A percentile compares a stretch with the other conserved stretches of the same genome.
phyloP scores from a whole-genome alignment of 331 rosid species.

The Cydonia oblonga region DNA sequence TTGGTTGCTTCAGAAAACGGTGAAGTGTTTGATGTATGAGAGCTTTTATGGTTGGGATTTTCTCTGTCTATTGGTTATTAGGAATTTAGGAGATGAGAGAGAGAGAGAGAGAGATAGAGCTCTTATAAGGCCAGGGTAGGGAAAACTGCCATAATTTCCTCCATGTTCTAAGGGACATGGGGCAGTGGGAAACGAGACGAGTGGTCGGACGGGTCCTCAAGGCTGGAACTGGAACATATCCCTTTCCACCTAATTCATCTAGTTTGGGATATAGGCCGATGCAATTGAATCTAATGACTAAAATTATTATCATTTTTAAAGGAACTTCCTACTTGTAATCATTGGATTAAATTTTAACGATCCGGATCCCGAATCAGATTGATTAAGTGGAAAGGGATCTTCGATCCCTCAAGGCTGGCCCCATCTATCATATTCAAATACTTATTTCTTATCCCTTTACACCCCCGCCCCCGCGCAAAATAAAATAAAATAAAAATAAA shows the following conservation, averaged over 20 bases:
- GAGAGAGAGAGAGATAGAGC: not conserved
- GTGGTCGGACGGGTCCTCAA: conserved; percentile 41
- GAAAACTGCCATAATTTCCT: conserved; percentile 76
- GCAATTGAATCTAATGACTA: rapidly evolving
- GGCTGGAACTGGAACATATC: not conserved
- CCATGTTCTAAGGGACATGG: conserved; percentile 86
- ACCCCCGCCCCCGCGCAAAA: too few species aligned
- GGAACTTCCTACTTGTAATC: rapidly evolving
- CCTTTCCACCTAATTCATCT: too few species aligned
- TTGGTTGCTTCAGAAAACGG: conserved; percentile 36
- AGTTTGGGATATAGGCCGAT: rapidly evolving
- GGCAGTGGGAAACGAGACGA: conserved; percentile 51
- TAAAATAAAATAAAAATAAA: too few species aligned
- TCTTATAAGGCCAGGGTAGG: conserved; percentile 7
- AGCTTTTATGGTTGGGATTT: conserved; percentile 4
- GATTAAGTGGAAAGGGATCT: too few species aligned
- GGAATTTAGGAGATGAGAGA: not conserved
- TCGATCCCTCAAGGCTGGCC: conserved; percentile 20
- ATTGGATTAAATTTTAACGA: rapidly evolving
- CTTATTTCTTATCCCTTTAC: conserved; percentile 14
- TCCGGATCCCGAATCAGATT: rapidly evolving
- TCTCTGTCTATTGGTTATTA: not conserved
- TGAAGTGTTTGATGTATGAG: conserved; percentile 28
- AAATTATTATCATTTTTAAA: too few species aligned
- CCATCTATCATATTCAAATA: conserved; percentile 33